Evolutionary conservation across 2,329 filamentous ascomycete species (phyloP), one percentile per base, ranked within the genome.

Genomic region (Diaporthe sp.): DNA sequence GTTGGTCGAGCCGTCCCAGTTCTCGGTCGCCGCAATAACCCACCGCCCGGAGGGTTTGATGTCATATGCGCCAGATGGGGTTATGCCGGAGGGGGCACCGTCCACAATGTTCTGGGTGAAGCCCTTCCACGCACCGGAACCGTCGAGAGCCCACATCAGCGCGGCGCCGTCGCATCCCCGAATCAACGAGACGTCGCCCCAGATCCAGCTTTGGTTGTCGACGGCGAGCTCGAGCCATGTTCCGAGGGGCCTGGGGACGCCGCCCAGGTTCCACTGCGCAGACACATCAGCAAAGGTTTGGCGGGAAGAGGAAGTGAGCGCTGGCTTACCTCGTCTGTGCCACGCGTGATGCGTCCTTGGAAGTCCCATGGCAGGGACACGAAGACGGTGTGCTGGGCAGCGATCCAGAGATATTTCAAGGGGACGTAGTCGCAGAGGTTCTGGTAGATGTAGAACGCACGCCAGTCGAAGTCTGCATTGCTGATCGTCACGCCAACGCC

Each of bases 181-280:
- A 67, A 82, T 81, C n/a, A 81, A 72, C n/a, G 78, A 80, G 10
- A 81, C 77, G 37, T 81, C 81, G 25, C 68, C 77, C 79, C 80
- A 81, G 59, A 75, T 78, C 37, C 77, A 72, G 57, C 77, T 78
- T 57, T 77, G 62, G 31, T 61, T 28, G 77, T 81, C 79, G 65
- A 78, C 77, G 42, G 76, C 78, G 37, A 82, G 59, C 75, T 82
- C 79, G 46, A 81, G 77, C 80, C 80, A 81, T 7, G 80, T 78
- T 58, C 77, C 79, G 12, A 82, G 76, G 10, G 73, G 62, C 58
- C 81, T 79, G 3, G 80, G 72, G n/a, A 77, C 51, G 25, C 80
- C 79, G 49, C 77, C 76, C 22, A 81, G 78, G 69, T 79, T 80
- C 76, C 72, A 77, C 73, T 74, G 6, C 13, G 3, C 25, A 49